Conservation (phyloP, 2,329 filamentous ascomycete genomes). For the Colletotrichum noveboracense region DNA sequence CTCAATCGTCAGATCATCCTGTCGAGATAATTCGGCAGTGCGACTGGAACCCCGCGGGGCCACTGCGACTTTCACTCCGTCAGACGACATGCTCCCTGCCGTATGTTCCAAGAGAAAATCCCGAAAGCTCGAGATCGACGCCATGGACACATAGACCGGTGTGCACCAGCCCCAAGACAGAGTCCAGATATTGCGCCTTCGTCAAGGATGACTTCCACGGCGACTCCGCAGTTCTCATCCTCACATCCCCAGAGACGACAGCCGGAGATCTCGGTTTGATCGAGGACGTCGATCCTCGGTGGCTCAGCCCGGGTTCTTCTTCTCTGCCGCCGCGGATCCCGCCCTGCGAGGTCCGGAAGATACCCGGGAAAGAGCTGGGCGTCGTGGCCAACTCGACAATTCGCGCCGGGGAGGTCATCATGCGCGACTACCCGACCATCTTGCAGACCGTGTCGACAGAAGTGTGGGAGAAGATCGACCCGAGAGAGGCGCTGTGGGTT, state of each 20-base stretch:
- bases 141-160: constrained; percentile 19
- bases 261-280: background rate
- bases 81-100: background rate
- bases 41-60: background rate
- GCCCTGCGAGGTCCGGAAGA: constrained; percentile 29
- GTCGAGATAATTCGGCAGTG: background rate
- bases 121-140: background rate
- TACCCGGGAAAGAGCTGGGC: constrained; percentile 35
- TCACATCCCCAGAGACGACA: constrained; percentile 15
- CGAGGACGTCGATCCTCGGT: background rate
- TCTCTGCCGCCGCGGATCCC: background rate
- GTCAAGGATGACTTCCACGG: constrained; percentile 18
- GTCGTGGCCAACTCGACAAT: constrained; percentile 35
- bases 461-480: constrained; percentile 22
- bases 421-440: constrained; percentile 33
- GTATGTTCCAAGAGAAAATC: background rate
- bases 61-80: background rate
- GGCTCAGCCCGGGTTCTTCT: background rate
- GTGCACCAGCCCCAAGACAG: background rate
- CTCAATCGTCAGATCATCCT: background rate
- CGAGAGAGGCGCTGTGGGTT: constrained; percentile 27
- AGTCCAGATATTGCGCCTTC: constrained; percentile 11
- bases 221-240: background rate
- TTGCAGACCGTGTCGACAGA: constrained; percentile 27
- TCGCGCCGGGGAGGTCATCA: constrained; percentile 32